phyloP scores from a whole-genome alignment of 441 rosid species.

The Pelargonium fulgidum region DNA sequence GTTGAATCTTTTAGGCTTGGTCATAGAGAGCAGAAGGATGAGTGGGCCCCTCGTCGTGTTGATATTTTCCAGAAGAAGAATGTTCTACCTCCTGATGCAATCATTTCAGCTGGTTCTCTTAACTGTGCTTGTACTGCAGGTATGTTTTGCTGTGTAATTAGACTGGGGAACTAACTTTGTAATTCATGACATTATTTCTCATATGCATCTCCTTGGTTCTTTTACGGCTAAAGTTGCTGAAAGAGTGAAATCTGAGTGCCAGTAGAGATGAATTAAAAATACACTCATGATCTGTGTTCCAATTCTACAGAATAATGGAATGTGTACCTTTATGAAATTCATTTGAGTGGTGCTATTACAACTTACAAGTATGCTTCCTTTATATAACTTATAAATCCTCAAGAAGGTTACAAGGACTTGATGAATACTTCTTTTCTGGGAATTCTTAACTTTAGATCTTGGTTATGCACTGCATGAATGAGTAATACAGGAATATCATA shows the following conservation, averaged over 20 bases:
- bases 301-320: neutral
- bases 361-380: neutral
- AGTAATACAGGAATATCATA: neutral
- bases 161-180: neutral
- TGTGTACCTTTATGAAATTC: neutral
- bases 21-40: slow-evolving; percentile 98
- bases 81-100: slow-evolving; percentile 67
- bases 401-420: neutral
- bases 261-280: neutral
- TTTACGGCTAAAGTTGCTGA: neutral
- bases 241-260: neutral
- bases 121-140: slow-evolving; percentile 97
- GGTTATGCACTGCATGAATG: neutral
- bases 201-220: neutral
- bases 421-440: neutral
- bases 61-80: slow-evolving; percentile 69
- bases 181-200: neutral
- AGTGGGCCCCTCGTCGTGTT: slow-evolving; percentile 90
- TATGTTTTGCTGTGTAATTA: slow-evolving; percentile 19
- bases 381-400: neutral
- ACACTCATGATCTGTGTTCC: neutral
- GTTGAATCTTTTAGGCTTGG: slow-evolving; percentile 68
- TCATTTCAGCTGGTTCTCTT: slow-evolving; percentile 78
- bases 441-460: neutral
- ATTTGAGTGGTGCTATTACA: neutral